Base-by-base conservation (phyloP, 164 flowering plant genomes). In the Berberis vulgaris region DNA sequence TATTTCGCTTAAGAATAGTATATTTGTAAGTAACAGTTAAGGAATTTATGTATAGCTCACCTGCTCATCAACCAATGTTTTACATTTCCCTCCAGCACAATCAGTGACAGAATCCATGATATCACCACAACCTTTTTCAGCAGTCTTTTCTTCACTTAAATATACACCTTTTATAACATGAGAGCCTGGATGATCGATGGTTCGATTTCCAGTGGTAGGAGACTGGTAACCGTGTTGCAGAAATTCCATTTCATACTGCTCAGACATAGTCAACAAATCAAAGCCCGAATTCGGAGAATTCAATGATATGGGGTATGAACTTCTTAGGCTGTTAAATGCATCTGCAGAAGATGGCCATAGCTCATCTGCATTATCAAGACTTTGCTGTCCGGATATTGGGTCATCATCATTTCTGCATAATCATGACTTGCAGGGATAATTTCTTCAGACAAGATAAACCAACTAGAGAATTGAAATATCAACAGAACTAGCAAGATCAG, bases 361-460 rank as follows among this genome's bases (percentile, higher is more conserved):
- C 73, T 82, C 86, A 77, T 82, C 87, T 43, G 80, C 70, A 67
- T 78, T 74, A 59, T 67, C 80, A 63, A 82, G 82, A 75, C 70
- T 81, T 57, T 58, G 74, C 67, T 74, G 54, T 55, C 85, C 84
- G 79, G 82, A 82, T 59, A 82, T 58, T 53, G 86, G 73, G 46
- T 80, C 89, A 67, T 78, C 85, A 77, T 78, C 85, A 77, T 84
- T 79, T 73, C 93, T 89, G 91, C 84, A 83, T 81, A 80, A 83
- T 74, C 72, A 74, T 64, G 76, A 77, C 81, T 77, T 81, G 85
- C 74, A 81, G 76, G 84, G 70, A 81, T 75, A 80, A 26, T 65
- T 76, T 41, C 64, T 83, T 79, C 80, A 82, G 87, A 78, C 60
- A 71, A 59, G 71, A 68, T 55, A 52, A 52, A 65, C 57, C 49